Base-by-base conservation (phyloP, 805 yeast genomes). In the Jamesozyma lodderae region DNA sequence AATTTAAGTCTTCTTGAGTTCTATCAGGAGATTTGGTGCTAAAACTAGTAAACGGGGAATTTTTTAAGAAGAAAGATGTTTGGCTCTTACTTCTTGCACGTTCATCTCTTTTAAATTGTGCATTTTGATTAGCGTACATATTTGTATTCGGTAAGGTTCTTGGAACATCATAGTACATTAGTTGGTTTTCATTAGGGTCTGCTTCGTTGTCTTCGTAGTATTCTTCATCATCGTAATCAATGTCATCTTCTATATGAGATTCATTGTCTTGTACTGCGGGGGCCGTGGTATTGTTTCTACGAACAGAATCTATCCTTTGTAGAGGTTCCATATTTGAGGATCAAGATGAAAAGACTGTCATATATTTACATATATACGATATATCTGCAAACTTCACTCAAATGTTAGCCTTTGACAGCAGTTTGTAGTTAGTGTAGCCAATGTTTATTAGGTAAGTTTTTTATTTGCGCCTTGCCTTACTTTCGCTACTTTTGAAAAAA, bases 171-270 rank as follows among this genome's bases (percentile, higher is more conserved):
- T 18, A n/a, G n/a, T n/a, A n/a, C n/a, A n/a, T n/a, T n/a, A n/a
- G n/a, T n/a, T n/a, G 10, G 13, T 15, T 9, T 21, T 7, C 4
- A 9, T 10, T 10, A 13, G 11, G 9, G 13, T 24, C n/a, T 17
- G 29, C 32, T 3, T 37, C 31, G n/a, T 23, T 26, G 15, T 22
- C 22, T 6, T 27, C 30, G 19, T 33, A 17, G 6, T 28, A 18
- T 20, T 38, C 45, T 6, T 40, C 39, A n/a, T 38, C 38, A 13
- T 40, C 48, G 17, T 41, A 34, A 18, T 43, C 47, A 3, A 30
- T 14, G 25, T 38, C 44, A 4, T 33, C 38, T 18, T 39, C 36
- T 9, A 33, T 41, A 19, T 23, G 26, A n/a, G 37, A 24, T 30
- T 15, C 33, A 32, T 22, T 23, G 23, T 40, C 30, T 11, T 32